Evolutionary conservation across 2,329 filamentous ascomycete species (phyloP).

Genomic region (Cladosporium cucumerinum): DNA sequence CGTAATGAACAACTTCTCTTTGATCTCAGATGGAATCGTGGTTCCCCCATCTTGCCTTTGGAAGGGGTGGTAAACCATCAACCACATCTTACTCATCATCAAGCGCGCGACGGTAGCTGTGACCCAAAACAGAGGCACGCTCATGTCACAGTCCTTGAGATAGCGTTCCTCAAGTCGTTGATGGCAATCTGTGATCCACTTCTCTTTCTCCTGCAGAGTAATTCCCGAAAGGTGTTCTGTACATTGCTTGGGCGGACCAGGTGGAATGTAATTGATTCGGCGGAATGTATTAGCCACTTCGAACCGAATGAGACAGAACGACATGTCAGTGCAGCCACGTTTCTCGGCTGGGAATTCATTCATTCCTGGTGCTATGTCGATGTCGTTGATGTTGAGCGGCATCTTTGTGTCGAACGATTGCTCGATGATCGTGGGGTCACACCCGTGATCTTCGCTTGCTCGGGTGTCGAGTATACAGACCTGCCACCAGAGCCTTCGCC

Average conservation of each 20-base stretch:
- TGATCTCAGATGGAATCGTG: constrained; percentile 58
- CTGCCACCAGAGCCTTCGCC: constrained; percentile 60
- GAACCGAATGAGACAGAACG: constrained; percentile 53
- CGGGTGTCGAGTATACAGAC: constrained; percentile 58
- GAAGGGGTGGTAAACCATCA: constrained; percentile 72
- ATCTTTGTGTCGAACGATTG: constrained; percentile 59
- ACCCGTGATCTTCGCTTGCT: constrained; percentile 61
- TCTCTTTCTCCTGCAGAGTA: constrained; percentile 47
- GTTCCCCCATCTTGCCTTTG: constrained; percentile 58
- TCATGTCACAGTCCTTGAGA: constrained; percentile 51
- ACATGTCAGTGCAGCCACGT: constrained; percentile 56
- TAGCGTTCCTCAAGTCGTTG: constrained; percentile 49
- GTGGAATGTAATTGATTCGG: constrained; percentile 45
- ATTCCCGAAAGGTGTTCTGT: constrained; percentile 44
- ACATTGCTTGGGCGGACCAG: constrained; percentile 40
- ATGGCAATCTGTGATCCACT: constrained; percentile 49
- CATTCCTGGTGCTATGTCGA: constrained; percentile 50
- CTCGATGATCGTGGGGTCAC: constrained; percentile 57
- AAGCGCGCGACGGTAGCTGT: constrained; percentile 65
- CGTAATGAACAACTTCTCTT: constrained; percentile 67
- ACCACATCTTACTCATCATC: constrained; percentile 73
- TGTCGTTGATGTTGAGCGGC: constrained; percentile 57
- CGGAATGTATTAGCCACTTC: constrained; percentile 50
- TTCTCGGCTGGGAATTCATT: constrained; percentile 47
- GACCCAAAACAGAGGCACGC: constrained; percentile 63